Evolutionary conservation across 305 asterid genomes (phyloP), one percentile per base, ranked within the genome.

Genomic region (Ilex paraguariensis): DNA sequence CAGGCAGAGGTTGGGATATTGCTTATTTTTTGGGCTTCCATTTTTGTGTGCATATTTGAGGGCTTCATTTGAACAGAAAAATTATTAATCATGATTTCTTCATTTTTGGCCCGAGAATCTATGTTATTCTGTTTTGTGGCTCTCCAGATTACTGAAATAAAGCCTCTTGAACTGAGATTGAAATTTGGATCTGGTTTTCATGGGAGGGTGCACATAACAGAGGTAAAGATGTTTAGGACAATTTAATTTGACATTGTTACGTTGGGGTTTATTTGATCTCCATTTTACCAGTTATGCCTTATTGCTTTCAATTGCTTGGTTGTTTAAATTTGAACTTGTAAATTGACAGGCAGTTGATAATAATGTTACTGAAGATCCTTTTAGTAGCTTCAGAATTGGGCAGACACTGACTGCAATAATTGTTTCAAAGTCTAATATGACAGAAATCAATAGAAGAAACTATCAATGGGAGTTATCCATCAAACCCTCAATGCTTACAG

Each of bases 201-300:
- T 58, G 99, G 99, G 73, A 83, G 95, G 71, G 78, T 94, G 59
- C 97, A 94, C 73, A 69, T 90, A 56, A 94, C 99, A 50, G 99
- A 94, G 99, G 99, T 90, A 59, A 63, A 56, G 9, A 36, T 8
- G 6, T 4, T 36, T 36, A 36, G 42, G 42, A 36, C 9, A 32
- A 31, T 30, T 39, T 54, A 13, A 31, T 46, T 60, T 3, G 13
- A 21, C 17, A 32, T 21, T 60, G 6, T n/a, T 7, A 55, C 15
- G 4, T 11, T 44, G 42, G 9, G 7, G 9, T 36, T 36, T 36
- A 36, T 21, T 21, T 8, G 42, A 8, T 36, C 42, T 4, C 42
- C 42, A 36, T 36, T 36, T 36, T 36, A 36, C 42, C 6, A 5
- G 9, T 36, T 36, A 36, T 4, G 42, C 9, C 9, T 36, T 36